Conservation (phyloP, 768 basidiomycete genomes). For the Cystobasidium ongulense region DNA sequence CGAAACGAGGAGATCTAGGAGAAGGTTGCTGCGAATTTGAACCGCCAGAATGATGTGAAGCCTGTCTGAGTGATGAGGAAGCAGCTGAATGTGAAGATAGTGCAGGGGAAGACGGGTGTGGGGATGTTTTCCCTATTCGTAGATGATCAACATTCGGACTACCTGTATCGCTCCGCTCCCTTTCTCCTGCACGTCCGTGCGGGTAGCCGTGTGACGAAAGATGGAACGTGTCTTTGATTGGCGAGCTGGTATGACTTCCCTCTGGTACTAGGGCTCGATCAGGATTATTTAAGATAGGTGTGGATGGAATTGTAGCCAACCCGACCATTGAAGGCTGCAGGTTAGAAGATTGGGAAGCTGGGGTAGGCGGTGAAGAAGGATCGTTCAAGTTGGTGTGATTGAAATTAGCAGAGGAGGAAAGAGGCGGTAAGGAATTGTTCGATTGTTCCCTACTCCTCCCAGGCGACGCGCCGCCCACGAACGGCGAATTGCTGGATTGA, state of each 20-base stretch:
- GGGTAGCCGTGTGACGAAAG: not conserved
- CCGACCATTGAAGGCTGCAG: not conserved
- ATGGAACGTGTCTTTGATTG: not conserved
- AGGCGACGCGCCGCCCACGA: not conserved
- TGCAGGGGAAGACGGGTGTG: not conserved
- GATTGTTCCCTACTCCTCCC: not conserved
- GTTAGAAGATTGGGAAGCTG: not conserved
- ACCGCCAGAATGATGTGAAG: not conserved
- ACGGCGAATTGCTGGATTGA: not conserved
- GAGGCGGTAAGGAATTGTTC: not conserved
- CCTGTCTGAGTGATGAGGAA: not conserved
- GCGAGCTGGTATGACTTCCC: not conserved
- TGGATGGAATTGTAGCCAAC: constrained; percentile 3
- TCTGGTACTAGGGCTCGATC: not conserved
- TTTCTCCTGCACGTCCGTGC: not conserved
- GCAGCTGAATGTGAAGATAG: not conserved
- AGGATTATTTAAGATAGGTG: not conserved
- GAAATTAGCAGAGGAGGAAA: not conserved
- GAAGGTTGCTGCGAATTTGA: not conserved
- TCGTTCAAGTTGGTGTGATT: not conserved
- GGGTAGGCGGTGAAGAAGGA: not conserved
- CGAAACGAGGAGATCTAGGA: not conserved
- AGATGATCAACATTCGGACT: not conserved
- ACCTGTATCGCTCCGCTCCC: not conserved
- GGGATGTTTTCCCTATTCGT: not conserved